Conservation (phyloP, 2,329 filamentous ascomycete genomes). For the Cladosporium halotolerans region DNA sequence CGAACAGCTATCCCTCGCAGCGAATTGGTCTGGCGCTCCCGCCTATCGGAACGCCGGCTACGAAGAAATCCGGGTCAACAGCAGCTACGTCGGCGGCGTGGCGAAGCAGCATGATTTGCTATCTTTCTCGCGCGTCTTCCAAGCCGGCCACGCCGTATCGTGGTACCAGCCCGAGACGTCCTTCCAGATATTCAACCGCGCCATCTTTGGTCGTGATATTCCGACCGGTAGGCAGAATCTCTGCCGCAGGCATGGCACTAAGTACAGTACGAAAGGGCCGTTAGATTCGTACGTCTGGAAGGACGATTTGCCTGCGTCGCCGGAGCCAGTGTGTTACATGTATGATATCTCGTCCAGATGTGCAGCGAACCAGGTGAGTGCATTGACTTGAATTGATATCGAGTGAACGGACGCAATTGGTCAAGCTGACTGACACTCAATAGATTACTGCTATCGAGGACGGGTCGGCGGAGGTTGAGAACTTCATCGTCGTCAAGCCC, state of each 20-base stretch:
- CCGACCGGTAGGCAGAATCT: slow-evolving; percentile 44
- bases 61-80: slow-evolving; percentile 23
- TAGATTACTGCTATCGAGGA: slow-evolving; percentile 33
- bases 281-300: slow-evolving; percentile 38
- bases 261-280: slow-evolving; percentile 37
- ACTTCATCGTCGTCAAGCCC: slow-evolving; percentile 36
- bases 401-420: not conserved
- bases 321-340: slow-evolving; percentile 41
- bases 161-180: slow-evolving; percentile 50
- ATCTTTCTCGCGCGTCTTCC: slow-evolving; percentile 31
- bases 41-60: slow-evolving; percentile 27
- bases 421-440: not conserved
- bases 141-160: slow-evolving; percentile 26
- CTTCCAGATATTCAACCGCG: slow-evolving; percentile 49
- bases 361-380: slow-evolving; percentile 36
- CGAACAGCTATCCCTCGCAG: slow-evolving; percentile 18
- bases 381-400: not conserved
- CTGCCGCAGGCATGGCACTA: slow-evolving; percentile 30
- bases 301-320: slow-evolving; percentile 37
- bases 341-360: slow-evolving; percentile 35
- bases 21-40: slow-evolving; percentile 15
- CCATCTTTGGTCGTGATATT: slow-evolving; percentile 47
- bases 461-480: slow-evolving; percentile 40
- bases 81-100: slow-evolving; percentile 24
- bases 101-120: slow-evolving; percentile 31